phyloP scores from a whole-genome alignment of 768 basidiomycete species.

The Candolleomyces efflorescens region DNA sequence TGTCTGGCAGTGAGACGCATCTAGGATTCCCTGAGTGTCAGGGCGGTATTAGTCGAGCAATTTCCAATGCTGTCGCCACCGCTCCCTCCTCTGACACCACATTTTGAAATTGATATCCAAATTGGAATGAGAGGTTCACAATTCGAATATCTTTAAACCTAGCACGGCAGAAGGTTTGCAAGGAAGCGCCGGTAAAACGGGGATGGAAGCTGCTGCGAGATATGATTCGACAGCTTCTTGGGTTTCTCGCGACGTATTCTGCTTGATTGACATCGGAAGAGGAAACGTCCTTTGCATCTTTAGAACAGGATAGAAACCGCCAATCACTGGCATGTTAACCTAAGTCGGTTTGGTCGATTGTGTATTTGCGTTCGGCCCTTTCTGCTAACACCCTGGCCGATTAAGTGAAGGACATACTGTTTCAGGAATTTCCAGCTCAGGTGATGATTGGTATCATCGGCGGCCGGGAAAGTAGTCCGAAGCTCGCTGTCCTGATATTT shows the following conservation, averaged over 20 bases:
- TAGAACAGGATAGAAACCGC: conserved; percentile 60
- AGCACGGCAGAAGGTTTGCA: conserved; percentile 65
- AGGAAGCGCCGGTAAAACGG: conserved; percentile 53
- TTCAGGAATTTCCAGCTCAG: conserved; percentile 63
- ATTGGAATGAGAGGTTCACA: conserved; percentile 38
- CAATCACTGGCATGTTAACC: conserved; percentile 93
- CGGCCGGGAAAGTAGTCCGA: no score
- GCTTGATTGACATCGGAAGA: conserved; percentile 9
- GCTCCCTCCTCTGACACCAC: conserved; percentile 84
- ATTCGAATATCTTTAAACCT: conserved; percentile 63
- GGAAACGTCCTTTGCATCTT: conserved; percentile 22
- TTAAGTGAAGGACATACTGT: conserved; percentile 77
- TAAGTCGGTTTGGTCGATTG: conserved; percentile 73
- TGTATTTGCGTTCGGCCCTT: conserved; percentile 16
- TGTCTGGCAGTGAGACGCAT: not conserved
- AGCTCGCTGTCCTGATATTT: no score
- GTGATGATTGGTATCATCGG: no score
- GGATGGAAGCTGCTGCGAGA: conserved; percentile 43
- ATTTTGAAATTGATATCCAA: conserved; percentile 54
- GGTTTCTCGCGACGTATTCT: conserved; percentile 18
- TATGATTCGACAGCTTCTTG: conserved; percentile 39
- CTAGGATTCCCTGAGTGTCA: not conserved
- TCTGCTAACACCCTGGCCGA: conserved; percentile 40
- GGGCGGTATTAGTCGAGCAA: no score
- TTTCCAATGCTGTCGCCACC: conserved; percentile 78